phyloP scores from a whole-genome alignment of 148 eudicot genomes.

The Heliamphora exappendiculata region DNA sequence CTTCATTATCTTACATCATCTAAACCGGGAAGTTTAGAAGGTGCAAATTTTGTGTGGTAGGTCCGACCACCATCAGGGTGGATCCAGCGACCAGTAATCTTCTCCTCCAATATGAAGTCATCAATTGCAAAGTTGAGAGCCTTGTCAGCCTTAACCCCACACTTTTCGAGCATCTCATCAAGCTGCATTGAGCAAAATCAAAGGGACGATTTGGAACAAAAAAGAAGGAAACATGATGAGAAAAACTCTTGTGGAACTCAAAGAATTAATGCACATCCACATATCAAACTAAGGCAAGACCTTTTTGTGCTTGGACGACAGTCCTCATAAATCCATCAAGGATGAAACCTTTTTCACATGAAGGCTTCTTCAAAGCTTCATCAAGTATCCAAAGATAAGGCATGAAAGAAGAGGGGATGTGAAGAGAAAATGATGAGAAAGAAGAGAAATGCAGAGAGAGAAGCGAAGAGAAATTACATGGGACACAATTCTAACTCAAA shows the following conservation, averaged over 20 bases:
- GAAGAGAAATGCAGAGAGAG: too few species aligned
- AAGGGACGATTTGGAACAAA: not conserved
- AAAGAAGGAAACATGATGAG: not conserved
- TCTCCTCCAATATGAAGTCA: constrained; percentile 68
- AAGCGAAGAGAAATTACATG: too few species aligned
- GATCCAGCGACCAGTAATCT: constrained; percentile 78
- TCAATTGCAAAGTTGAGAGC: constrained; percentile 78
- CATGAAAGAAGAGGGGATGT: too few species aligned
- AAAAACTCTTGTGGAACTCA: not conserved
- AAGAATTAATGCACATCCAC: not conserved
- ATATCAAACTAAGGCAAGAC: constrained; percentile 22
- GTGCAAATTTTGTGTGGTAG: constrained; percentile 77
- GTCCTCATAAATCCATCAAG: constrained; percentile 99
- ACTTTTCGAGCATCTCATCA: constrained; percentile 77
- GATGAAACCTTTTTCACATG: constrained; percentile 91
- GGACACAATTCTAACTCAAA: too few species aligned
- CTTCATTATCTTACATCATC: constrained; percentile 57
- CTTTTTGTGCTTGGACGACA: constrained; percentile 91
- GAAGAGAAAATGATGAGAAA: too few species aligned
- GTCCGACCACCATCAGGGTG: constrained; percentile 70
- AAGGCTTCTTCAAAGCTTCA: constrained; percentile 88
- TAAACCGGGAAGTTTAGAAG: constrained; percentile 56
- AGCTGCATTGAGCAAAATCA: constrained; percentile 31
- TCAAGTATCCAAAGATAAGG: constrained; percentile 89
- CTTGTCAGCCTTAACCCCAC: constrained; percentile 60